Evolutionary conservation across 2,329 filamentous ascomycete genomes (phyloP), one percentile per base, ranked within the genome.

Genomic region (Phialophora chinensis): DNA sequence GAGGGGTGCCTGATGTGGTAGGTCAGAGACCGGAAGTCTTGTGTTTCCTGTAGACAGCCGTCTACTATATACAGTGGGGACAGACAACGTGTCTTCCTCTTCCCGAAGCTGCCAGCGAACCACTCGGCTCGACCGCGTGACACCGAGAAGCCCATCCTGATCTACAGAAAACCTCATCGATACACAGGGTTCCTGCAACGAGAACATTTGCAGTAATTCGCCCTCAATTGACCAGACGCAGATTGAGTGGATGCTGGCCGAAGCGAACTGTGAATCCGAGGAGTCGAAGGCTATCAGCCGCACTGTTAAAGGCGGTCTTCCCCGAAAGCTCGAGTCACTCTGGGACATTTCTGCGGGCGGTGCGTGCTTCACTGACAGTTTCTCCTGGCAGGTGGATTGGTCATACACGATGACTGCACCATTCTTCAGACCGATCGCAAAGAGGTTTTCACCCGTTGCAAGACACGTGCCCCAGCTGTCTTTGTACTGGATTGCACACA

Each of bases 401-500:
- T 60, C 58, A 27, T 60, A 60, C 23, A 60, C 58, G 25, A 12
- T 29, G 25, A 60, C 29, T 25, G 6, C 10, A 17, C 58, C 58
- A 29, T 52, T 38, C 25, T 52, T 60, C 14, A 60, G 12, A 10
- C 42, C 58, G 8, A 60, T 52, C 10, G 58, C 58, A 60, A 60
- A 60, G 29, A 33, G 12, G n/a, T 47, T 35, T n/a, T 31, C 44
- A 2, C 58, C 44, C n/a, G n/a, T 33, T 23, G 58, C 38, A 5
- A 60, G 42, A 12, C 42, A 50, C 23, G 29, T 49, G 14, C 42
- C 38, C 25, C 25, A n/a, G 58, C 20, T 60, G 25, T 52, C 58
- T 31, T 35, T 20, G 27, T 50, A 52, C 23, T 50, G 20, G 17
- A 60, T 50, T 20, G 23, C 33, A 27, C 29, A 60, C 14, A 60